These are phyloP conservation scores for Coelastrella sp. DNA, from an alignment of 139 green algal genomes.

Conservation along the genomic window DNA sequence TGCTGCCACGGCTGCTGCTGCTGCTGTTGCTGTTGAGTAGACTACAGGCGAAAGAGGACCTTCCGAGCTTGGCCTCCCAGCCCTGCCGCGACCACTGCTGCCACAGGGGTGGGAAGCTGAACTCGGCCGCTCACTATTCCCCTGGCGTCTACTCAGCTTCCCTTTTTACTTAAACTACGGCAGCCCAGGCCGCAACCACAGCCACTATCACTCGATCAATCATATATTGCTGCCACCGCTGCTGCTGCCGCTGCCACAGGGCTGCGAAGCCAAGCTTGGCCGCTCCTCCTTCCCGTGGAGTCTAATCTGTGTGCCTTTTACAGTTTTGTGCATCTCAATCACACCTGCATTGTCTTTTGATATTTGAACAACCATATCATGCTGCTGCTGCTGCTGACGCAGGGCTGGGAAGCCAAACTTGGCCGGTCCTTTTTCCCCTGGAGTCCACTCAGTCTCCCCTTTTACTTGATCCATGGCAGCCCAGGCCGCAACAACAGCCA, in stretches of 20 bases:
- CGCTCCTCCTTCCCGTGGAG: no score
- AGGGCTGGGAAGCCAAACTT: slow-evolving; percentile 44
- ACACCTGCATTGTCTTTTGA: background rate
- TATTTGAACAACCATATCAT: no score
- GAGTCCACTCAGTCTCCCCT: slow-evolving; percentile 92
- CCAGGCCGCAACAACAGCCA: slow-evolving; percentile 67
- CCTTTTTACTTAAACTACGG: slow-evolving; percentile 93
- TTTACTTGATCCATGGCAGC: slow-evolving; percentile 89
- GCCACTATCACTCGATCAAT: slow-evolving; percentile 29
- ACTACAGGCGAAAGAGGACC: no score
- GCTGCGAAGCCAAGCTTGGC: no score
- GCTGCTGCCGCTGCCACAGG: no score
- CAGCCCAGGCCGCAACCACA: slow-evolving; percentile 69
- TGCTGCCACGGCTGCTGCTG: no score
- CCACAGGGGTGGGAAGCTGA: background rate
- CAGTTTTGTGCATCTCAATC: background rate
- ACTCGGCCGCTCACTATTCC: slow-evolving; percentile 84
- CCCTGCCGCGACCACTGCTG: background rate
- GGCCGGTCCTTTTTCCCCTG: slow-evolving; percentile 84
- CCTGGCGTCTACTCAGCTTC: slow-evolving; percentile 88
- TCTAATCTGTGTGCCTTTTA: no score
- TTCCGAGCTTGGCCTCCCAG: no score
- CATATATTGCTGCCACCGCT: no score
- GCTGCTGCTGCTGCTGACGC: slow-evolving; percentile 4
- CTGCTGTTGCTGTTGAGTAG: no score